Base-by-base conservation (phyloP, 805 yeast genomes). In the Wickerhamiella lipophila region DNA sequence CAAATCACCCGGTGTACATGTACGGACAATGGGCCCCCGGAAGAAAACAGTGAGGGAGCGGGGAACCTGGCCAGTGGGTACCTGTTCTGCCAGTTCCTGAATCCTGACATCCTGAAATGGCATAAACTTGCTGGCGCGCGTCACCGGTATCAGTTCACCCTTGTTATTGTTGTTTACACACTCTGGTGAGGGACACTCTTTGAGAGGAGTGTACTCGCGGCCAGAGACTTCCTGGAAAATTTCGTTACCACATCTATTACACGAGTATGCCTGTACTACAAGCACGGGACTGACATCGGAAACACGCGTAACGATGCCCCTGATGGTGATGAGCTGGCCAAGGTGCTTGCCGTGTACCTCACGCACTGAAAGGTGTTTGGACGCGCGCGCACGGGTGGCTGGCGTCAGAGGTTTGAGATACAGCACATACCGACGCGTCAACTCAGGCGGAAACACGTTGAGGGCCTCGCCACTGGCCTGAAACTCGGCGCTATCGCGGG, bases 21-120 rank as follows among this genome's bases (percentile, higher is more conserved):
- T 68, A 59, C 99, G 76, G 25, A 87, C 96, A 49, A 92, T 68
- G 51, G 85, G 82, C 40, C 99, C 99, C 58, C 83, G 84, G n/a
- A 89, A 79, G 62, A 89, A 95, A 49, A 89, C 74, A 13, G 81
- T 76, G 54, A 92, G 70, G 26, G 86, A 69, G 59, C 99, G 76
- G 44, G 99, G 99, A 54, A 92, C 92, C 64, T 89, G 96, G 47
- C 98, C 98, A 25, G 88, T 89, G 0, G 99, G 99, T 15, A 92
- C 98, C 68, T 92, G 98, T 55, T 81, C 81, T 3, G 97, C 84
- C 62, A 89, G 70, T 66, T 92, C 99, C 69, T 92, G 99, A 53
- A 92, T 74, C 60, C 85, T 81, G 49, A 88, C 92, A 60, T 92
- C 98, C 68, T 92, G 99, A 73, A 88, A 92, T 6, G 95, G 84